Percentiles rank a stretch among this genome's conserved stretches.
Conservation (phyloP, 2,329 filamentous ascomycete genomes). For the Chaetomium sp. region DNA sequence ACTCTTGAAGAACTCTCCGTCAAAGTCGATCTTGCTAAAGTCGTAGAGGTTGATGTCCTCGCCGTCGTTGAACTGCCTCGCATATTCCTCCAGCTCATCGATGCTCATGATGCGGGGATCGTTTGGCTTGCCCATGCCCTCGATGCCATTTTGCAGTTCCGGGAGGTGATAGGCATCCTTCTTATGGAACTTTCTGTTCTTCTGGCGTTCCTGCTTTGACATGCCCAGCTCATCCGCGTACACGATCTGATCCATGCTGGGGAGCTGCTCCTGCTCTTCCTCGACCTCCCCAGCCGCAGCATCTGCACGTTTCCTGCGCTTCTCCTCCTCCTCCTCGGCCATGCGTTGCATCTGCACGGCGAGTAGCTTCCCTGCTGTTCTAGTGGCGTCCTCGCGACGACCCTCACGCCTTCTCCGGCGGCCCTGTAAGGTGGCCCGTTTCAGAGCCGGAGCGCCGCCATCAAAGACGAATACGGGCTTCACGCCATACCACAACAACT, state of each 20-base stretch:
- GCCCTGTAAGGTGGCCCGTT: conserved; percentile 83
- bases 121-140: conserved; percentile 84
- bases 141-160: conserved; percentile 74
- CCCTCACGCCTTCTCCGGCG: conserved; percentile 83
- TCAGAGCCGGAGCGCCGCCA: conserved; percentile 86
- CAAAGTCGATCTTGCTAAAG: conserved; percentile 98
- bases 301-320: conserved; percentile 52
- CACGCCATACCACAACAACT: conserved; percentile 94
- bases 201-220: conserved; percentile 72
- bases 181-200: conserved; percentile 79
- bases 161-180: conserved; percentile 96
- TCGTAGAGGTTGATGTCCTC: conserved; percentile 93
- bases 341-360: conserved; percentile 91
- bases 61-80: conserved; percentile 85
- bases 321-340: conserved; percentile 81
- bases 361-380: conserved; percentile 87
- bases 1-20: conserved; percentile 92
- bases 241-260: conserved; percentile 69
- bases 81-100: conserved; percentile 92
- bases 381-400: conserved; percentile 84
- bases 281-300: conserved; percentile 46
- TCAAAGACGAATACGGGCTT: conserved; percentile 98
- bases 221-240: conserved; percentile 91
- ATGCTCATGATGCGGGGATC: conserved; percentile 96
- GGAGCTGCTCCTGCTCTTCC: conserved; percentile 66